Conservation (phyloP, 768 basidiomycete genomes). For the Amanita thiersii region DNA sequence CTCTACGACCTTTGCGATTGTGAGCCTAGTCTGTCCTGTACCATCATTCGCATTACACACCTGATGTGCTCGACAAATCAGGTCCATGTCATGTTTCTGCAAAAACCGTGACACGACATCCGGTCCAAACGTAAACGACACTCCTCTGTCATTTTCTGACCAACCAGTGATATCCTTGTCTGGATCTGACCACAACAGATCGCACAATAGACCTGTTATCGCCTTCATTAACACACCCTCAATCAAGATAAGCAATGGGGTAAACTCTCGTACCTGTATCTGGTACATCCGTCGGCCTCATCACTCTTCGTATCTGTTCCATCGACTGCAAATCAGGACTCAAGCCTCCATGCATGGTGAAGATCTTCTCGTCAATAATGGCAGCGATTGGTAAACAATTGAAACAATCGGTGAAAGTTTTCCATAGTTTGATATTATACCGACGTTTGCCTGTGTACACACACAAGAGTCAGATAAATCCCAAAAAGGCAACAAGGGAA, state of each 20-base stretch:
- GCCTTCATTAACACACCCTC: not conserved
- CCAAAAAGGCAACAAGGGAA: slow-evolving; percentile 5
- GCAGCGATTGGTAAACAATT: slow-evolving; percentile 99
- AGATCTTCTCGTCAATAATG: slow-evolving; percentile 99
- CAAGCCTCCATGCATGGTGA: slow-evolving; percentile 98
- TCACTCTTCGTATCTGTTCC: slow-evolving; percentile 99
- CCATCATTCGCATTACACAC: slow-evolving; percentile 37
- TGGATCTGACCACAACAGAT: slow-evolving; percentile 97
- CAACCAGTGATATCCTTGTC: slow-evolving; percentile 99
- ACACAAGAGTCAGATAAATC: slow-evolving; percentile 6
- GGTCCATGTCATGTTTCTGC: slow-evolving; percentile 99
- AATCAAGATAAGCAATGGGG: not conserved
- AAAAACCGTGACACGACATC: slow-evolving; percentile 98
- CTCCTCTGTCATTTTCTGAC: slow-evolving; percentile 99
- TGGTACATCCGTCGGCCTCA: slow-evolving; percentile 98
- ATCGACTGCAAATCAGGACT: slow-evolving; percentile 97
- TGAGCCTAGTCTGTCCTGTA: too few relatives aligned
- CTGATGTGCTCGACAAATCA: slow-evolving; percentile 98
- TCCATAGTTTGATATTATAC: slow-evolving; percentile 99
- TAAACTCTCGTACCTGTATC: slow-evolving; percentile 69
- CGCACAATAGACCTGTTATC: slow-evolving; percentile 85
- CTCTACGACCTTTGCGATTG: slow-evolving; percentile 84
- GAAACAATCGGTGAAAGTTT: slow-evolving; percentile 99
- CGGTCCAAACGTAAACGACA: slow-evolving; percentile 97
- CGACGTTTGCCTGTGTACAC: slow-evolving; percentile 90